Evolutionary conservation across 495 filamentous ascomycete genomes (phyloP), one percentile per base, ranked within the genome.

Genomic region (Poronia punctata): DNA sequence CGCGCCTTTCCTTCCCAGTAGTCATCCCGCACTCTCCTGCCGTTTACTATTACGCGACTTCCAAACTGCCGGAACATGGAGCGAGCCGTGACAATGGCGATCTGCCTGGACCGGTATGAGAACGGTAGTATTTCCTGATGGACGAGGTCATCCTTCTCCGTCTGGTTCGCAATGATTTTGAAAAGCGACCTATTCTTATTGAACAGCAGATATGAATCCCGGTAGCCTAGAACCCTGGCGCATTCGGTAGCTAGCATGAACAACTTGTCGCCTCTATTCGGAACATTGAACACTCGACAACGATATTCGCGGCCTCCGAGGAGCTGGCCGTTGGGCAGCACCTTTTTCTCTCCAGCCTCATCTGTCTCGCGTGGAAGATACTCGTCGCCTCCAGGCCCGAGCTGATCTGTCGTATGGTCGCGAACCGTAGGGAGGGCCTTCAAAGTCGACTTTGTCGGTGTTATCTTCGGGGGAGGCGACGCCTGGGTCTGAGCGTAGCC

Each of bases 41-140:
- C 92, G 53, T 86, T 83, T 4, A 82, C 78, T 42, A 99, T 93
- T 25, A 99, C 82, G 38, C 93, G 74, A 52, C 88, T 94, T n/a
- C 92, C 92, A 57, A 99, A 99, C 61, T 99, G 92, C 12, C 92
- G 82, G 59, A 97, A 99, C 92, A 99, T 99, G 32, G 92, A 96
- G 46, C 84, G 81, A n/a, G 92, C 92, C 3, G 92, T 96, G 20
- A 99, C 92, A 43, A 99, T 97, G 18, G 92, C 93, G 44, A 97
- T 99, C 64, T 99, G 92, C 27, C 92, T 83, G 5, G 92, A 99
- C 15, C 93, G 79, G 54, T 99, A 99, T 16, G 92, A 97, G 63
- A 97, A 99, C 0, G 93, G 93, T 20, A 99, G 66, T 38, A 97
- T 88, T 53, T 96, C 92, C 62, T 97, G 88, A 40, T 80, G 71